A percentile compares a stretch with the other conserved stretches of the same genome.
These are phyloP conservation scores for Knoxia roxburghii DNA, from an alignment of 257 asterid genomes.

Conservation along the genomic window DNA sequence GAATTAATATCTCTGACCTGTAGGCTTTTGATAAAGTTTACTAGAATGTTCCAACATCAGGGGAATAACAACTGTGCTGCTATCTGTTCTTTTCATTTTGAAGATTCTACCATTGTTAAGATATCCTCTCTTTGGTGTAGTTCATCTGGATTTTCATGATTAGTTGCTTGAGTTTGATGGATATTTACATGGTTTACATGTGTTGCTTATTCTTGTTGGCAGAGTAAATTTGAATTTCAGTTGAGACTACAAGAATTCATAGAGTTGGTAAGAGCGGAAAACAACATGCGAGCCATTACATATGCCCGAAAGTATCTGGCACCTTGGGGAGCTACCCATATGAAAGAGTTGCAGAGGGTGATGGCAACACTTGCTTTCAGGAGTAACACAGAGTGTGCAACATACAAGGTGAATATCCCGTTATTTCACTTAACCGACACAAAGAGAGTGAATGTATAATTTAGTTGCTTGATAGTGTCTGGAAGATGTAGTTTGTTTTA, in stretches of 20 bases:
- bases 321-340: constrained; percentile 87
- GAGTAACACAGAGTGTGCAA: constrained; percentile 74
- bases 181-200: constrained; percentile 2
- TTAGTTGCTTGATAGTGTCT: background rate
- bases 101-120: background rate
- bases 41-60: background rate
- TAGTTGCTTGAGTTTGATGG: background rate
- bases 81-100: background rate
- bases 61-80: background rate
- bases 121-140: background rate
- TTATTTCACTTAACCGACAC: background rate
- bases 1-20: background rate
- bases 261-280: constrained; percentile 81
- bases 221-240: constrained; percentile 98
- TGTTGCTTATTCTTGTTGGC: constrained; percentile 27
- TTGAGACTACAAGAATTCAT: constrained; percentile 91
- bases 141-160: background rate
- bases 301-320: constrained; percentile 90
- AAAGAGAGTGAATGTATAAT: background rate
- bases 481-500: background rate
- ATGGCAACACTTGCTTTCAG: constrained; percentile 88
- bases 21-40: background rate
- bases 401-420: constrained; percentile 59
- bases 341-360: constrained; percentile 95
- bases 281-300: constrained; percentile 63